Evolutionary conservation across 2,329 filamentous ascomycete genomes (phyloP), one percentile per base, ranked within the genome.

Genomic region (Colletotrichum chrysophilum): DNA sequence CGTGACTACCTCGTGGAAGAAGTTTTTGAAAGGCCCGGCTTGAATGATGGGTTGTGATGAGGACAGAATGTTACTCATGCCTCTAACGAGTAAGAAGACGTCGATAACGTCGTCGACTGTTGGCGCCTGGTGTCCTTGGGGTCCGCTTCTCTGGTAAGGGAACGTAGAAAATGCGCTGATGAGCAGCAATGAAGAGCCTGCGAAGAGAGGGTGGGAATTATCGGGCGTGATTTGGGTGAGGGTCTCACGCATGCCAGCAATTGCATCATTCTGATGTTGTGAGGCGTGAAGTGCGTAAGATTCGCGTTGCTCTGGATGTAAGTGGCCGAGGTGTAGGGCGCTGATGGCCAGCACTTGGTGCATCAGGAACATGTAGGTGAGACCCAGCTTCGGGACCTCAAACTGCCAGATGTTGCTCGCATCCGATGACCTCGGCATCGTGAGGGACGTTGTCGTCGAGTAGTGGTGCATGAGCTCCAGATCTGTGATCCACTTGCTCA

Each of bases 391-490:
- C 3, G 80, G 80, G 7, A 80, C 65, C 8, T 80, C 79, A 3
- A 78, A 70, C 76, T 83, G 82, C 83, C 83, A 84, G 13, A 82
- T 76, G 5, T 79, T 79, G 34, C 75, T 76, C 8, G 81, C 78
- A 9, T 81, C 80, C 7, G 56, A 52, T 12, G 70, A 36, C 7
- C 83, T 77, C 0, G 83, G 83, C 9, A 85, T 74, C 3, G 83
- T 83, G 8, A 79, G 70, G 62, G 78, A 83, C 1, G 83, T 83
- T 3, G 70, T 76, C 8, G 81, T 78, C 3, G 81, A 81, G 66
- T 81, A 85, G 56, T 85, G 83, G 55, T 85, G 83, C 78, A 85
- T 81, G 52, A 85, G 78, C 71, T 84, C 81, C 14, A 85, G 81
- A 70, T 85, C 84, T 5, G 80, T 80, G 12, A 82, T 80, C 83